These are phyloP conservation scores for Aspergillus sclerotiicarbonarius DNA, from an alignment of 495 filamentous ascomycete genomes.

Conservation along the genomic window DNA sequence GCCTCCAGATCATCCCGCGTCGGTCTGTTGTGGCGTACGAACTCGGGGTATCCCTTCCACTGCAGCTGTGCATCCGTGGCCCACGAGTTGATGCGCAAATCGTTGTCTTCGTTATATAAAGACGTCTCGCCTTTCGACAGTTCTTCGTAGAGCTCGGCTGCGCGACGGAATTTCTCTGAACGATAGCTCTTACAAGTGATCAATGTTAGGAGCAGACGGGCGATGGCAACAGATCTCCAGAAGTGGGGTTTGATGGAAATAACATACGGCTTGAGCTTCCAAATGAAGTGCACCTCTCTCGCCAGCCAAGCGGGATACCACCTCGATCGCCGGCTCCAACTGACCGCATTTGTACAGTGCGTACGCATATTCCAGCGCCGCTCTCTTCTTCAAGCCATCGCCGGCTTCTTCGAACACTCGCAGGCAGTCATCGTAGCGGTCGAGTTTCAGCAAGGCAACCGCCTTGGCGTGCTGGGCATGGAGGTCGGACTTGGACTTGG, in stretches of 20 bases:
- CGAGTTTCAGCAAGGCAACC: slow-evolving; percentile 87
- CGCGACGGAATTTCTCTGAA: slow-evolving; percentile 72
- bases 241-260: not conserved
- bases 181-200: slow-evolving; percentile 63
- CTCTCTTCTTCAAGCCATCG: slow-evolving; percentile 61
- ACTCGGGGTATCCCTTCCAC: slow-evolving; percentile 65
- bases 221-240: not conserved
- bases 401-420: slow-evolving; percentile 71
- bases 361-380: slow-evolving; percentile 81
- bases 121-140: slow-evolving; percentile 49
- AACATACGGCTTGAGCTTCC: slow-evolving; percentile 75
- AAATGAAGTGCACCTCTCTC: slow-evolving; percentile 75
- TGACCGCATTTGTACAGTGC: slow-evolving; percentile 83
- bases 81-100: slow-evolving; percentile 79
- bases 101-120: slow-evolving; percentile 70
- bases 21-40: slow-evolving; percentile 55
- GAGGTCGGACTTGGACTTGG: slow-evolving; percentile 58
- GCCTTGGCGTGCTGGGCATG: slow-evolving; percentile 74
- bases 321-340: slow-evolving; percentile 64
- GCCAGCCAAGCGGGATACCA: slow-evolving; percentile 48
- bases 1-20: slow-evolving; percentile 77
- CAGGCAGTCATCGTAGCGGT: slow-evolving; percentile 88
- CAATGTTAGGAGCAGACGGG: slow-evolving; percentile 9
- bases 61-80: slow-evolving; percentile 84
- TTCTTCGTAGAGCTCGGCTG: slow-evolving; percentile 65